Percentiles rank a stretch among this genome's conserved stretches.
phyloP scores from a whole-genome alignment of 768 basidiomycete genomes.

The Suillus subluteus region DNA sequence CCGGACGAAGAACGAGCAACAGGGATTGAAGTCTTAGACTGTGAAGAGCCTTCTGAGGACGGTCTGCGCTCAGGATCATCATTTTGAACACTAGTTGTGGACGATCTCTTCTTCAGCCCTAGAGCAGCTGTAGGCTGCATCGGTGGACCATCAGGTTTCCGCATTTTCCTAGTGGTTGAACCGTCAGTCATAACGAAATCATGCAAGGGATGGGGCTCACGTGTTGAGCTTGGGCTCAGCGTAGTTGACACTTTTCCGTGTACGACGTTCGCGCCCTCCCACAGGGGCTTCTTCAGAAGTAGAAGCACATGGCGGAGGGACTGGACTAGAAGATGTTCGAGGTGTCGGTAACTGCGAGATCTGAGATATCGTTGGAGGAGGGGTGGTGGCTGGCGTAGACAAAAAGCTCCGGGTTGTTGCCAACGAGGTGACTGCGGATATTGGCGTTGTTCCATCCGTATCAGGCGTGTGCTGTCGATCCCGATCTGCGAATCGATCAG shows the following conservation, averaged over 20 bases:
- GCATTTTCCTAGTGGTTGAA: slow-evolving; percentile 70
- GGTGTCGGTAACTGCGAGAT: slow-evolving; percentile 52
- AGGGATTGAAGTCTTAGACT: slow-evolving; percentile 40
- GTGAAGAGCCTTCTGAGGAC: slow-evolving; percentile 39
- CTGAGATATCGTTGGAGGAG: slow-evolving; percentile 34
- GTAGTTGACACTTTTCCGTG: slow-evolving; percentile 83
- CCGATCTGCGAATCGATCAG: slow-evolving; percentile 31
- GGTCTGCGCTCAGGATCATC: slow-evolving; percentile 45
- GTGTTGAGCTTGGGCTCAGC: slow-evolving; percentile 89
- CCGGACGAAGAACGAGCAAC: slow-evolving; percentile 41
- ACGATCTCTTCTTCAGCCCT: slow-evolving; percentile 47
- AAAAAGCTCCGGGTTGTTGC: slow-evolving; percentile 43
- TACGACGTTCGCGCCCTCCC: slow-evolving; percentile 52
- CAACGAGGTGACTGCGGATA: slow-evolving; percentile 39
- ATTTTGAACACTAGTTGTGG: slow-evolving; percentile 35
- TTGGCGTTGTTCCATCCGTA: slow-evolving; percentile 34
- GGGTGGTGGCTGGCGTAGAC: slow-evolving; percentile 47
- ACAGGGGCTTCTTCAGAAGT: slow-evolving; percentile 34
- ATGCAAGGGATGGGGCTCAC: slow-evolving; percentile 45
- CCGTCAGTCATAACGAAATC: slow-evolving; percentile 15
- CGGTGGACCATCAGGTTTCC: slow-evolving; percentile 70
- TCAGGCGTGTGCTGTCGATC: slow-evolving; percentile 43
- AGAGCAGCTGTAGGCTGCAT: slow-evolving; percentile 34
- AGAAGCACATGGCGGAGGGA: slow-evolving; percentile 39
- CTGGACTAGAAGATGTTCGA: slow-evolving; percentile 50